Evolutionary conservation across 2,329 filamentous ascomycete genomes (phyloP), one percentile per base, ranked within the genome.

Genomic region (Rhynchosporium agropyri): DNA sequence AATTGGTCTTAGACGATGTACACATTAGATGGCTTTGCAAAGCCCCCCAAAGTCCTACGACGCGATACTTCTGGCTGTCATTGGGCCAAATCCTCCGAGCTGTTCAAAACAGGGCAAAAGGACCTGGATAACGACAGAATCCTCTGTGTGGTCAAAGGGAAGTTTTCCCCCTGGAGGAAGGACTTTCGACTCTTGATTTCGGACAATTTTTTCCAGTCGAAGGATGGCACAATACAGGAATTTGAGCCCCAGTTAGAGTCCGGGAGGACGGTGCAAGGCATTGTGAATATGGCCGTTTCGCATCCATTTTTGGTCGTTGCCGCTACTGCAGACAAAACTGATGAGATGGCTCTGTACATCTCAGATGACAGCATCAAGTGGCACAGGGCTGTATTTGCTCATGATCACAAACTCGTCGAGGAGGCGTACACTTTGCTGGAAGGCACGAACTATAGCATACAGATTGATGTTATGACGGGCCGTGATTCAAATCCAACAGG

Each of bases 371-470:
- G 91, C 12, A 80, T 86, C 58, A 87, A 83, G 61, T 99, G 95
- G 95, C 92, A 98, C 75, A 88, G 92, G 59, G 94, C 94, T 63
- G 86, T 96, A 73, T 98, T 99, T 76, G 89, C 88, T 7, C 86
- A 87, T 50, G 88, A 90, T 65, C 92, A 97, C 75, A 91, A 82
- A 48, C 77, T 93, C 71, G 84, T 92, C 65, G 89, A 97, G 74
- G 86, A 94, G 74, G 91, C 91, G 2, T 99, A 97, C 76, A 99
- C 95, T 0, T 84, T 99, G 54, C 83, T 99, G 46, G 94, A 98
- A 77, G 95, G 93, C 72, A 98, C 95, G 48, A 94, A 97, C 74
- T 97, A 99, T 80, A 97, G 94, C 79, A 92, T 99, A 70, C 94
- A 98, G 77, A 87, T 99, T 61, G 93, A 98, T 76, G 93, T 98